Evolutionary conservation across 179 eudicot genomes (phyloP), one percentile per base, ranked within the genome.

Genomic region (Beta corolliflora): DNA sequence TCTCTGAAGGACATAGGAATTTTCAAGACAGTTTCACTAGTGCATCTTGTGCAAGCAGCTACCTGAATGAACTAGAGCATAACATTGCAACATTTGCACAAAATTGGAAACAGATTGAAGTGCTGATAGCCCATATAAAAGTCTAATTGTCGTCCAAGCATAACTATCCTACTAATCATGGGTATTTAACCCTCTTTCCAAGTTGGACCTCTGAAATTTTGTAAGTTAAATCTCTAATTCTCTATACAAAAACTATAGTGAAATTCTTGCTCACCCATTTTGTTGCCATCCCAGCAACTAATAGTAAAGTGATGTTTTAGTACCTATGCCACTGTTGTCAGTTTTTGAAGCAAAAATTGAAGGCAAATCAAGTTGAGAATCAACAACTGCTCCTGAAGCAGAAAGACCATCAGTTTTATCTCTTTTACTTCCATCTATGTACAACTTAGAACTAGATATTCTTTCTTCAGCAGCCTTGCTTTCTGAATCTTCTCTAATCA

Each of bases 401-500:
- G 79, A 75, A 80, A 76, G 76, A 79, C 82, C 84, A 66, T 69
- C 84, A 82, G 79, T 83, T 29, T 79, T 79, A 71, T 85, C 90
- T 72, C 54, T 59, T 86, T 89, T 83, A 81, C 50, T 72, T 53
- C 85, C 88, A 60, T 78, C 71, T 16, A 54, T 59, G 61, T 85
- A 79, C 67, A 75, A 78, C 36, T 79, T 79, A 58, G 84, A 58
- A 76, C 58, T 41, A 76, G 85, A 48, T 83, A 81, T 81, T 78
- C 83, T 89, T 87, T 79, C 85, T 63, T 84, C 92, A 86, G 79
- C 55, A 84, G 82, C 83, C 79, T 84, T 85, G 59, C 75, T 64
- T 31, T 78, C 85, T 45, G 85, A 76, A 79, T 81, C 81, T 77
- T 90, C 86, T 63, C 78, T 76, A 81, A 80, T 83, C 74, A 54